Evolutionary conservation across 2,329 filamentous ascomycete genomes (phyloP).

Genomic region (Alternaria arborescens): DNA sequence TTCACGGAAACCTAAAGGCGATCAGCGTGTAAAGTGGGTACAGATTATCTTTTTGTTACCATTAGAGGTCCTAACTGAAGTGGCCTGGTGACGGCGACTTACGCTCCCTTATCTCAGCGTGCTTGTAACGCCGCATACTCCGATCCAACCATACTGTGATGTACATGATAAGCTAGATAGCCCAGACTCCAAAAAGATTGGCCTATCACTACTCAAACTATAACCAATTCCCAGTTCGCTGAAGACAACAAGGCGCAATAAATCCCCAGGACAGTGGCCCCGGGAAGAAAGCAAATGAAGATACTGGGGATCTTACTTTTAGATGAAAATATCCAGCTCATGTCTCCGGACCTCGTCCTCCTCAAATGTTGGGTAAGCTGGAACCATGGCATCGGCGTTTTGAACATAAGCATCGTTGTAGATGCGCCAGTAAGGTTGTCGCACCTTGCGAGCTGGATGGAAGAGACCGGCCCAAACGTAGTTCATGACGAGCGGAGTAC

Average conservation of each 20-base stretch:
- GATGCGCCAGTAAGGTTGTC: conserved; percentile 92
- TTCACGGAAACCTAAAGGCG: conserved; percentile 26
- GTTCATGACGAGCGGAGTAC: conserved; percentile 92
- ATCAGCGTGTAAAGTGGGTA: conserved; percentile 33
- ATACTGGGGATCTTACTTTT: conserved; percentile 40
- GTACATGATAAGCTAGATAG: conserved; percentile 21
- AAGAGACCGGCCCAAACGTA: conserved; percentile 98
- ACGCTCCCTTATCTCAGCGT: conserved; percentile 8
- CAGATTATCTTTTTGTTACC: conserved; percentile 38
- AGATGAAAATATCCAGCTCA: conserved; percentile 85
- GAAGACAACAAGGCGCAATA: conserved; percentile 9
- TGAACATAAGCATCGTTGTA: conserved; percentile 98
- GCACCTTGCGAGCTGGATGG: conserved; percentile 94
- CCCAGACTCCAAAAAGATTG: conserved; percentile 2
- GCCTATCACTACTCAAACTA: conserved; percentile 11
- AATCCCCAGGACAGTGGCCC: conserved; percentile 4
- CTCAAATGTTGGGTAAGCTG: conserved; percentile 89
- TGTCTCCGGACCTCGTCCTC: conserved; percentile 81
- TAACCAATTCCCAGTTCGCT: conserved; percentile 6
- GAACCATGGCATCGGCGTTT: conserved; percentile 91
- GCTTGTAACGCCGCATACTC: conserved; percentile 18
- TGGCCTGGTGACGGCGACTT: conserved; percentile 8
- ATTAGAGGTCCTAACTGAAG: conserved; percentile 21
- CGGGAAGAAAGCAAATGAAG: conserved; percentile 1
- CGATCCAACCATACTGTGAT: conserved; percentile 19